phyloP scores from a whole-genome alignment of 108 stramenopile species.

The Mediolabrus comicus region DNA sequence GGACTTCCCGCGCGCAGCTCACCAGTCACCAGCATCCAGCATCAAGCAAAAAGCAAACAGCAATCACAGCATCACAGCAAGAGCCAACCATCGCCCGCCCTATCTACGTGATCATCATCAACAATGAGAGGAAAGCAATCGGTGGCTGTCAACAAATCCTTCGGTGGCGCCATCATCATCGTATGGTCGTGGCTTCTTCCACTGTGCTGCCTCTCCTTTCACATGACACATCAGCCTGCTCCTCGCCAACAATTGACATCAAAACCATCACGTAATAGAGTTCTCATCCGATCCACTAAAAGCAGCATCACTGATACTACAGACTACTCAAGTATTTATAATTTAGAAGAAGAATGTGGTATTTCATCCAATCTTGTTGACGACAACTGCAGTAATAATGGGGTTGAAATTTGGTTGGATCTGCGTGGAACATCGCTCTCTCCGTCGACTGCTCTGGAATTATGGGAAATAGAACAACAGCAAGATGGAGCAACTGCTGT shows the following conservation, averaged over 20 bases:
- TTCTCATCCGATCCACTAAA: background rate
- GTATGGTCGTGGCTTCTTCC: background rate
- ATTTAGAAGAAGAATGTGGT: background rate
- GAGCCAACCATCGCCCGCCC: no score
- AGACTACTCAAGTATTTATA: background rate
- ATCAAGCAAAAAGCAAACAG: no score
- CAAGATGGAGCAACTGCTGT: background rate
- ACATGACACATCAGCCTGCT: background rate
- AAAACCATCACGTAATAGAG: background rate
- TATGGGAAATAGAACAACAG: conserved; percentile 12
- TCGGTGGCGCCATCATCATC: no score
- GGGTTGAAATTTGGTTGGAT: conserved; percentile 26
- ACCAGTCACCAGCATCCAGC: no score
- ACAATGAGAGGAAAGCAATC: no score
- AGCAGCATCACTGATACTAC: background rate
- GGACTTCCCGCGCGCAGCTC: no score
- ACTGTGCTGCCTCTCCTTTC: background rate
- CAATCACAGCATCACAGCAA: no score
- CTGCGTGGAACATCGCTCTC: conserved; percentile 14
- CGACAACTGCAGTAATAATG: background rate
- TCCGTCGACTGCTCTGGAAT: conserved; percentile 20
- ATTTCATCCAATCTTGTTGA: background rate
- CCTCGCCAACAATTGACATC: background rate
- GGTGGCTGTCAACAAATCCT: no score
- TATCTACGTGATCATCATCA: no score